A percentile compares a stretch with the other conserved stretches of the same genome.
Conservation (phyloP, 371 early-diverging fungal genomes). For the Batkoa obscura region DNA sequence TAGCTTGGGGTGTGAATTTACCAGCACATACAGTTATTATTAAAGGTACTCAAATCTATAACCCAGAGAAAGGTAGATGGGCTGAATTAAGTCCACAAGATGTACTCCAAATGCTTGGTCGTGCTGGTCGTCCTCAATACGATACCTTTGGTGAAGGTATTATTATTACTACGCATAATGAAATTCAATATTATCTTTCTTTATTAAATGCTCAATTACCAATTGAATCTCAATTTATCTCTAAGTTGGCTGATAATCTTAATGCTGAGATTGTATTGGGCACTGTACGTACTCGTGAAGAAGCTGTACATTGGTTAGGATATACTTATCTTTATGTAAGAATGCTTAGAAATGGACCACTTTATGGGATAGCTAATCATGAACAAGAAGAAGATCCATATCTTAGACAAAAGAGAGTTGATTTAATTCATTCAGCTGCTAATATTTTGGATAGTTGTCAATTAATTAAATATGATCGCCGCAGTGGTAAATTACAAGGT, state of each 20-base stretch:
- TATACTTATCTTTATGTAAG: conserved; percentile 95
- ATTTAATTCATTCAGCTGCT: conserved; percentile 78
- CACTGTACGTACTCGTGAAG: conserved; percentile 71
- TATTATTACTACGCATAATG: conserved; percentile 84
- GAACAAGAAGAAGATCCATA: conserved; percentile 66
- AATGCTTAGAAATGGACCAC: conserved; percentile 70
- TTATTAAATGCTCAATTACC: conserved; percentile 88
- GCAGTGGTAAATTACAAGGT: conserved; percentile 66
- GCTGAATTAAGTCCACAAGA: conserved; percentile 86
- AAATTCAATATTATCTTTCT: conserved; percentile 87
- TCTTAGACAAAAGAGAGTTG: conserved; percentile 67
- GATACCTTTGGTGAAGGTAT: conserved; percentile 95
- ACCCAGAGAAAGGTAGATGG: conserved; percentile 87
- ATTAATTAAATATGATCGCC: conserved; percentile 80
- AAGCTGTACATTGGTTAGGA: conserved; percentile 92
- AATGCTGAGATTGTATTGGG: conserved; percentile 97
- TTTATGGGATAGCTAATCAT: conserved; percentile 58
- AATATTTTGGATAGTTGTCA: conserved; percentile 65
- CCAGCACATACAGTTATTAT: conserved; percentile 99
- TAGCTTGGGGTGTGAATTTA: conserved; percentile 99
- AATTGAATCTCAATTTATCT: conserved; percentile 93
- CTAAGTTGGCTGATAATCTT: conserved; percentile 70
- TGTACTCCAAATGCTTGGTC: conserved; percentile 97
- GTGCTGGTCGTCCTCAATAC: conserved; percentile 99
- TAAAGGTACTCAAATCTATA: conserved; percentile 97